A percentile compares a stretch with the other conserved stretches of the same genome.
Evolutionary conservation across 805 yeast genomes (phyloP).

Genomic region (Ogataea paraovalis): DNA sequence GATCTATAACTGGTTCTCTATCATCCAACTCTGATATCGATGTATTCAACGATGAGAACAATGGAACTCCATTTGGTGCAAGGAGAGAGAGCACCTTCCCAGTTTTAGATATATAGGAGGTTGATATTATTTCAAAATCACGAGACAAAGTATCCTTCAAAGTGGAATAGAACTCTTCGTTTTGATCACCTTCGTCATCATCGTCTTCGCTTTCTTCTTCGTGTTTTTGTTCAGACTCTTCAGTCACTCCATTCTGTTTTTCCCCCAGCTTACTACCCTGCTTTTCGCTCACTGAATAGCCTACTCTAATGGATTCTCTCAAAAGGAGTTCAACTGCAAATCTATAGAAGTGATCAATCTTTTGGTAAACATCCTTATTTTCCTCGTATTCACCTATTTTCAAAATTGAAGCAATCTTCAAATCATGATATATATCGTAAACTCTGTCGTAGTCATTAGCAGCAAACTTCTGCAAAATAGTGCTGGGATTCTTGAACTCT

Average conservation of each 20-base stretch:
- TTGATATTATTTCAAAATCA: constrained; percentile 60
- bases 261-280: background rate
- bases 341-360: constrained; percentile 60
- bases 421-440: constrained; percentile 62
- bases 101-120: constrained; percentile 45
- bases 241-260: background rate
- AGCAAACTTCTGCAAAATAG: constrained; percentile 40
- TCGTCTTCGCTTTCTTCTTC: constrained; percentile 6
- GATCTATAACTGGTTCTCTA: constrained; percentile 64
- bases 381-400: constrained; percentile 36
- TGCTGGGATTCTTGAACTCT: constrained; percentile 24
- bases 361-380: constrained; percentile 45
- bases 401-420: constrained; percentile 52
- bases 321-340: constrained; percentile 58
- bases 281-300: constrained; percentile 22
- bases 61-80: constrained; percentile 64
- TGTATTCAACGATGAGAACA: constrained; percentile 67
- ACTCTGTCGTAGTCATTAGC: constrained; percentile 41
- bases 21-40: constrained; percentile 72
- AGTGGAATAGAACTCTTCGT: constrained; percentile 11
- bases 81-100: constrained; percentile 63
- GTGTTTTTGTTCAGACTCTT: constrained; percentile 8
- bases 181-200: constrained; percentile 12
- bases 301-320: constrained; percentile 52
- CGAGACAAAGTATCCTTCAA: constrained; percentile 43